These are phyloP conservation scores for Ostreobium quekettii DNA, from an alignment of 139 green algal species.

Conservation along the genomic window DNA sequence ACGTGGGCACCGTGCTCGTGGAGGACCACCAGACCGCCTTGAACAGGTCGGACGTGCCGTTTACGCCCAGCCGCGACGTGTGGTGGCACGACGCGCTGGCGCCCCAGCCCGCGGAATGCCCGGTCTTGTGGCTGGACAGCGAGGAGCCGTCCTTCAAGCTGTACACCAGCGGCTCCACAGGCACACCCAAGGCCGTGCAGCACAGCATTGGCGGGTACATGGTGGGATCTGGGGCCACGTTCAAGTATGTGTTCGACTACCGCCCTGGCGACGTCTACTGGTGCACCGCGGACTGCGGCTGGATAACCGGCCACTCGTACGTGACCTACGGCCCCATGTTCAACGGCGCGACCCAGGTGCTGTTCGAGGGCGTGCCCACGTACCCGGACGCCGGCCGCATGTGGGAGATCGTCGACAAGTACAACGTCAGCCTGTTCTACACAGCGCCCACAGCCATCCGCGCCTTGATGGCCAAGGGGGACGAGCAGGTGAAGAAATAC, in stretches of 20 bases:
- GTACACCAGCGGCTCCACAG: slow-evolving; percentile 91
- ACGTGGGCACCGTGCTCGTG: slow-evolving; percentile 48
- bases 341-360: slow-evolving; percentile 62
- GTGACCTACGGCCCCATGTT: slow-evolving; percentile 82
- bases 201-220: slow-evolving; percentile 89
- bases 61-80: slow-evolving; percentile 53
- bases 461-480: slow-evolving; percentile 74
- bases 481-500: slow-evolving; percentile 42
- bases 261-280: slow-evolving; percentile 81
- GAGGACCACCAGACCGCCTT: slow-evolving; percentile 66
- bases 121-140: slow-evolving; percentile 77
- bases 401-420: slow-evolving; percentile 90
- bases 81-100: slow-evolving; percentile 77
- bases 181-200: slow-evolving; percentile 92
- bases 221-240: slow-evolving; percentile 59
- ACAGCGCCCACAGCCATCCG: slow-evolving; percentile 91
- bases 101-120: slow-evolving; percentile 46
- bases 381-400: slow-evolving; percentile 76
- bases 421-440: slow-evolving; percentile 86
- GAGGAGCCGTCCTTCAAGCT: slow-evolving; percentile 92
- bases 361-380: slow-evolving; percentile 93
- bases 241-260: slow-evolving; percentile 80
- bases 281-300: slow-evolving; percentile 95
- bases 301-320: slow-evolving; percentile 94
- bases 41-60: slow-evolving; percentile 30